A percentile compares a stretch with the other conserved stretches of the same genome.
Conservation (phyloP, 2,329 filamentous ascomycete species). For the Claviceps sp. region DNA sequence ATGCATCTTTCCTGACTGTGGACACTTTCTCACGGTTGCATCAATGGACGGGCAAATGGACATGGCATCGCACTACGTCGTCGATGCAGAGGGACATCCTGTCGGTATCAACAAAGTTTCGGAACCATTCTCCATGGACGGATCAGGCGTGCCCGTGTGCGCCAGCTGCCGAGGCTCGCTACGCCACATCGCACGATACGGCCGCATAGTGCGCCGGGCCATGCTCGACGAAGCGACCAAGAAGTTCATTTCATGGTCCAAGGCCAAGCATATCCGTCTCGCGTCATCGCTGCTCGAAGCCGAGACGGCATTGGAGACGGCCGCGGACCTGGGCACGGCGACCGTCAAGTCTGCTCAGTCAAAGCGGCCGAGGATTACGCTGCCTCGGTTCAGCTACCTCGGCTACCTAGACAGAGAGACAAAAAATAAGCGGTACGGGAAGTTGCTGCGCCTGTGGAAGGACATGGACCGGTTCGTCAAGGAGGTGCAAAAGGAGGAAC, state of each 20-base stretch:
- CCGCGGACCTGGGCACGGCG: neutral
- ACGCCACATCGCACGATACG: slow-evolving; percentile 44
- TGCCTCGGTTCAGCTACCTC: neutral
- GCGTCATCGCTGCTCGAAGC: slow-evolving; percentile 4
- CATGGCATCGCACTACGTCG: slow-evolving; percentile 35
- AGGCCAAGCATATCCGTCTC: slow-evolving; percentile 11
- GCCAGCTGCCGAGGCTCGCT: slow-evolving; percentile 47
- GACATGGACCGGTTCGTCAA: slow-evolving; percentile 5
- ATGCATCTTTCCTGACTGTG: slow-evolving; percentile 48
- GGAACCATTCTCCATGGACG: slow-evolving; percentile 31
- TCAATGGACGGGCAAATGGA: slow-evolving; percentile 49
- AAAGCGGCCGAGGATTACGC: neutral
- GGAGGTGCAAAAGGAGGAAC: slow-evolving; percentile 29
- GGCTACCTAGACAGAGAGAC: neutral
- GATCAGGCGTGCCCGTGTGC: slow-evolving; percentile 36
- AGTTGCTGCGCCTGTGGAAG: slow-evolving; percentile 4
- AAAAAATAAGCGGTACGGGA: neutral
- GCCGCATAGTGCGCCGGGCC: slow-evolving; percentile 44
- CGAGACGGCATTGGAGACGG: slow-evolving; percentile 5
- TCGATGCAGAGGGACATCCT: slow-evolving; percentile 22
- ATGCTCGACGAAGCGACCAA: slow-evolving; percentile 50
- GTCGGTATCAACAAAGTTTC: slow-evolving; percentile 21
- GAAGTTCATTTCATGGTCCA: slow-evolving; percentile 46
- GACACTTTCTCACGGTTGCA: slow-evolving; percentile 46
- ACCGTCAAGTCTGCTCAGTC: neutral